phyloP scores from a whole-genome alignment of 306 rosid species.

The Vigna reflexopilosa region DNA sequence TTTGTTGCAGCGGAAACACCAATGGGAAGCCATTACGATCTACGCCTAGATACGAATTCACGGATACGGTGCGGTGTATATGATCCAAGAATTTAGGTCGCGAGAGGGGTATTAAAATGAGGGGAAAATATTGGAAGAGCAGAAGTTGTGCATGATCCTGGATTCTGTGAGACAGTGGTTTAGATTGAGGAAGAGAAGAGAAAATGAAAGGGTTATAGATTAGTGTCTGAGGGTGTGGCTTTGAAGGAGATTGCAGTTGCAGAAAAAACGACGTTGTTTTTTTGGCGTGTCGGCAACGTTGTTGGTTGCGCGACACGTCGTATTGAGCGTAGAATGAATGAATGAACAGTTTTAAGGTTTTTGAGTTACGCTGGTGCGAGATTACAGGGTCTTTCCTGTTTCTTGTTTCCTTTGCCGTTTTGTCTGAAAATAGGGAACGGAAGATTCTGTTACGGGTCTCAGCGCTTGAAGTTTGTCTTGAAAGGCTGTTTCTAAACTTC shows the following conservation, averaged over 20 bases:
- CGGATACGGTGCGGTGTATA: background rate
- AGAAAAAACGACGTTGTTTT: constrained; percentile 51
- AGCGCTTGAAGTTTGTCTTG: background rate
- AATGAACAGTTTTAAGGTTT: background rate
- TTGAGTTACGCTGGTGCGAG: background rate
- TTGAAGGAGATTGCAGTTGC: constrained; percentile 32
- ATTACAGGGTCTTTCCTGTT: background rate
- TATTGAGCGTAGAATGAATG: background rate
- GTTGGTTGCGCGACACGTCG: constrained; percentile 31
- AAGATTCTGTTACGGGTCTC: background rate
- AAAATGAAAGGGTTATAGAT: constrained; percentile 12
- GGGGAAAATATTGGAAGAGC: background rate
- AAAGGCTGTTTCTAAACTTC: background rate
- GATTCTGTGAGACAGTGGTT: background rate
- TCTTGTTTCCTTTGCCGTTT: background rate
- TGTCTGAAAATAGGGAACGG: background rate
- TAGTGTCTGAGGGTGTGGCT: constrained; percentile 26
- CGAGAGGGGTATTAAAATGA: background rate
- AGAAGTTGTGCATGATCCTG: background rate
- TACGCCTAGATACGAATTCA: background rate
- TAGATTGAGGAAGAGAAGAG: constrained; percentile 15
- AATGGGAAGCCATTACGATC: constrained; percentile 56
- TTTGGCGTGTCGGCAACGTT: constrained; percentile 37
- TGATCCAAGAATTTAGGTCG: background rate
- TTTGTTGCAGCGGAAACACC: constrained; percentile 78